phyloP scores from a whole-genome alignment of 2,329 filamentous ascomycete genomes.

The Hirsutella minnesotensis region DNA sequence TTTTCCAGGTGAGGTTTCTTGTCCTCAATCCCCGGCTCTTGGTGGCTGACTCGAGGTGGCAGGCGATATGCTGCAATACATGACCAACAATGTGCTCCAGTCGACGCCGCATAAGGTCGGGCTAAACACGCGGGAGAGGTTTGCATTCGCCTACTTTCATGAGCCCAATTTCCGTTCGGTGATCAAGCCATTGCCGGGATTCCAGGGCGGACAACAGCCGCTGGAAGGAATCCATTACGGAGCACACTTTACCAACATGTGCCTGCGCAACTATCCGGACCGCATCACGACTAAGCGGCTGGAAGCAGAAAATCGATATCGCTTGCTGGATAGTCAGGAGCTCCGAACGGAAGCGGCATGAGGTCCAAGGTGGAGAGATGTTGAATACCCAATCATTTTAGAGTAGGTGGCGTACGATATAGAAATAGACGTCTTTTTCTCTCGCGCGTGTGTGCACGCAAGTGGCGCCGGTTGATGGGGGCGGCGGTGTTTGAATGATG shows the following conservation, averaged over 20 bases:
- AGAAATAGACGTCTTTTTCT: no score
- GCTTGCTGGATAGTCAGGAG: constrained; percentile 8
- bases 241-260: constrained; percentile 41
- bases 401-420: neutral
- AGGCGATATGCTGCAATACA: constrained; percentile 41
- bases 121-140: constrained; percentile 33
- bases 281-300: constrained; percentile 29
- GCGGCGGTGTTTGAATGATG: no score
- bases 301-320: constrained; percentile 14
- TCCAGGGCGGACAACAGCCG: constrained; percentile 17
- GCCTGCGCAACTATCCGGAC: constrained; percentile 35
- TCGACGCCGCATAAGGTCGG: constrained; percentile 40
- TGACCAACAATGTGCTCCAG: constrained; percentile 31
- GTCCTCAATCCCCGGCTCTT: neutral
- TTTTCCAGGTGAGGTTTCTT: constrained; percentile 26
- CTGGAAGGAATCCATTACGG: constrained; percentile 34
- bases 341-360: constrained; percentile 13
- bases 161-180: constrained; percentile 36
- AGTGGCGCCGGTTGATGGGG: no score
- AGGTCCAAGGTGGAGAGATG: neutral
- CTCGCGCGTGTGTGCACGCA: no score
- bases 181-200: constrained; percentile 28
- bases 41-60: neutral
- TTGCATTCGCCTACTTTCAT: constrained; percentile 38
- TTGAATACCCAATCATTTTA: neutral